Evolutionary conservation across 108 stramenopile species (phyloP), one percentile per base, ranked within the genome.

Genomic region (Epithemia pelagica): DNA sequence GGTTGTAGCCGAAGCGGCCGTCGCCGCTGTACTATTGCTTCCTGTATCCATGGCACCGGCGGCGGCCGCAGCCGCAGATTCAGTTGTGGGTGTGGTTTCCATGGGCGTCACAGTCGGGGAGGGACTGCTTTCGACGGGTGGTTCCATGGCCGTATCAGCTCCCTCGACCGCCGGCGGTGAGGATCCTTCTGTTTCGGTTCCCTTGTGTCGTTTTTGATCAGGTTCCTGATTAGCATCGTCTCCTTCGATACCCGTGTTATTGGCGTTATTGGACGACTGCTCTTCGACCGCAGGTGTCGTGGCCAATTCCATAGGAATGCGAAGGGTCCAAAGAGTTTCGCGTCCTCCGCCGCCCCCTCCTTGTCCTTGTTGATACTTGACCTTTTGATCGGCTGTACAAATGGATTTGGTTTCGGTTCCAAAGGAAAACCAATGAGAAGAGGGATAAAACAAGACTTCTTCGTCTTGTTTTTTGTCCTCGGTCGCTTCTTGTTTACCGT

Each of bases 401-500:
- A 85, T 80, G 51, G 88, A 58, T 24, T 95, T 74, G 58, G 86
- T 70, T 70, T 90, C 80, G 5, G 84, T 88, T 52, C 78, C 64
- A 74, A 91, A 96, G 20, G 92, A 78, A 68, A 98, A 97, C 8
- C 94, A 74, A 22, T 72, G 72, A 15, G 87, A 86, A 2, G 91
- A 67, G 22, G 73, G 66, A 59, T 59, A 65, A 46, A 46, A 46
- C 37, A 46, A 46, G 37, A 15, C 15, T 46, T n/a, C n/a, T n/a
- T n/a, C n/a, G n/a, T n/a, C n/a, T n/a, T n/a, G n/a, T n/a, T n/a
- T n/a, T n/a, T n/a, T n/a, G n/a, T n/a, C n/a, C n/a, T n/a, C n/a
- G n/a, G 10, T 52, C 52, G 70, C 21, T 56, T 30, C 32, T 74
- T 46, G 27, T 62, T 0, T 61, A 57, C 29, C 75, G 46, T 57